These are phyloP conservation scores for Agaricus blazei DNA, from an alignment of 768 basidiomycete genomes.

Conservation along the genomic window DNA sequence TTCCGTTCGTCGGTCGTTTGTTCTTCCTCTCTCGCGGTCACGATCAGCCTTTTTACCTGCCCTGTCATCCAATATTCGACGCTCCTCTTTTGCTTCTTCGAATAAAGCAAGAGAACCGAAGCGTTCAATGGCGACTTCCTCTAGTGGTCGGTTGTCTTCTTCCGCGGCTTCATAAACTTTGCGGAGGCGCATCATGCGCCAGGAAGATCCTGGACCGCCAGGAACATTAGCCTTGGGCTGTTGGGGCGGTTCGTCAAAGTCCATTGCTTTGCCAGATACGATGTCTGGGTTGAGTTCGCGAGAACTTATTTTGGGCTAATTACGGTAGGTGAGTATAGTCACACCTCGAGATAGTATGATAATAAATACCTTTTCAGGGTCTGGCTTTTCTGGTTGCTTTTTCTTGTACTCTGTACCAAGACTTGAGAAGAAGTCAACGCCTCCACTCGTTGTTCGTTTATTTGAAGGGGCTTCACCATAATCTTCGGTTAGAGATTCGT, in stretches of 20 bases:
- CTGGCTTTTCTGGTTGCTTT: conserved; percentile 58
- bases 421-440: conserved; percentile 85
- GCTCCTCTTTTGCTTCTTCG: conserved; percentile 85
- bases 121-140: conserved; percentile 82
- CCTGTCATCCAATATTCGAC: conserved; percentile 79
- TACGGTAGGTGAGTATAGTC: conserved; percentile 12
- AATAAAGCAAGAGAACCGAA: conserved; percentile 85
- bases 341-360: neutral
- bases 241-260: conserved; percentile 31
- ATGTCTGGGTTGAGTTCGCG: conserved; percentile 61
- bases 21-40: conserved; percentile 27
- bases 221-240: conserved; percentile 54
- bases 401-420: conserved; percentile 74
- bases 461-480: conserved; percentile 49
- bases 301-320: conserved; percentile 54
- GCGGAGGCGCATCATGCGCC: conserved; percentile 97
- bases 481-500: conserved; percentile 59
- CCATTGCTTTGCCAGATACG: conserved; percentile 34
- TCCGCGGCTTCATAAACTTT: conserved; percentile 87
- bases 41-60: conserved; percentile 47
- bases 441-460: conserved; percentile 46
- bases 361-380: conserved; percentile 63
- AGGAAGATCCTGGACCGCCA: conserved; percentile 89
- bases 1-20: conserved; percentile 24
- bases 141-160: conserved; percentile 69